Evolutionary conservation across 139 green algal species (phyloP).

Genomic region (Coelastrella sp.): DNA sequence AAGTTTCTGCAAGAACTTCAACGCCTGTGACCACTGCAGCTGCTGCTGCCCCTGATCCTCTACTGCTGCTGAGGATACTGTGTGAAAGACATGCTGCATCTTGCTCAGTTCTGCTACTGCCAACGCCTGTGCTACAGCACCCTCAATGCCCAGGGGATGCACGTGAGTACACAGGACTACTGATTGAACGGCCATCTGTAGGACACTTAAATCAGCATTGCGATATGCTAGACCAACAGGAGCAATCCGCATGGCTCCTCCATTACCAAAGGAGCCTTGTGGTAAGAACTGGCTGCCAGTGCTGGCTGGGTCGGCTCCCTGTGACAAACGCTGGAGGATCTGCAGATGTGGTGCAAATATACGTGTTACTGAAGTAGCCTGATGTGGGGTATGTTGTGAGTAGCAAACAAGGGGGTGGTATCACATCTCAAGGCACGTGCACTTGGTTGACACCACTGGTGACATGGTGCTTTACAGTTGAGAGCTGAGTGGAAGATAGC

Average conservation of each 20-base stretch:
- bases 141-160: slow-evolving; percentile 55
- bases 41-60: background rate
- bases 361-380: too few relatives aligned
- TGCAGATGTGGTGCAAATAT: too few relatives aligned
- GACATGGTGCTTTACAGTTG: too few relatives aligned
- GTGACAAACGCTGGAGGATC: slow-evolving; percentile 1
- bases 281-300: slow-evolving; percentile 47
- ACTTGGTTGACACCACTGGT: too few relatives aligned
- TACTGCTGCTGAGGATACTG: background rate
- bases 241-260: slow-evolving; percentile 63
- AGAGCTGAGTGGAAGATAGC: too few relatives aligned
- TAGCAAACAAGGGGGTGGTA: too few relatives aligned
- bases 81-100: background rate
- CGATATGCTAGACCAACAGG: slow-evolving; percentile 63
- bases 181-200: slow-evolving; percentile 44
- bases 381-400: too few relatives aligned
- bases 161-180: slow-evolving; percentile 59
- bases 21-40: background rate
- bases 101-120: background rate
- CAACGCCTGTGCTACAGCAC: slow-evolving; percentile 41
- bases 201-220: background rate
- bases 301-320: slow-evolving; percentile 29
- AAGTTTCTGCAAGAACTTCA: slow-evolving; percentile 35
- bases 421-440: too few relatives aligned
- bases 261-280: slow-evolving; percentile 52